Conservation (phyloP, 768 basidiomycete species). For the Mycena belliarum region DNA sequence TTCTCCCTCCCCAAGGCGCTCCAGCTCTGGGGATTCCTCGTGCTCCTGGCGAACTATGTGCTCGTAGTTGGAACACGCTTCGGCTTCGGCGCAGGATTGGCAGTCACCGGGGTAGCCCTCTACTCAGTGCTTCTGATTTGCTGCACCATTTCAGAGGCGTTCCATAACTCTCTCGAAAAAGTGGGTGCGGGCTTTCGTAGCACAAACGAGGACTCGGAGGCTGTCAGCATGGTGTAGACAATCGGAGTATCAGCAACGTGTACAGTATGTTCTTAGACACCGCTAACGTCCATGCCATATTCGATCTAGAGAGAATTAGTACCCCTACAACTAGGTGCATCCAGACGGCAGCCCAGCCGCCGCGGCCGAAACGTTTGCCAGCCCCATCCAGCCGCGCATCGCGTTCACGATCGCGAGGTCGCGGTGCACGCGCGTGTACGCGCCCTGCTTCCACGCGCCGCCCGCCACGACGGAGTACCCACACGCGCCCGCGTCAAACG, state of each 20-base stretch:
- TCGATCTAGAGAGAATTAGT: too few species aligned
- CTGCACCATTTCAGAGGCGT: too few species aligned
- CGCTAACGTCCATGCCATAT: too few species aligned
- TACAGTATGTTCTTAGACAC: too few species aligned
- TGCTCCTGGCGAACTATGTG: slow-evolving; percentile 23
- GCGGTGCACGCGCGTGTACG: slow-evolving; percentile 6
- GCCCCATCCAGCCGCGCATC: slow-evolving; percentile 8
- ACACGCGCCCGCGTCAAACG: slow-evolving; percentile 4
- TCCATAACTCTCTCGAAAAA: too few species aligned
- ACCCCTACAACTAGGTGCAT: not conserved
- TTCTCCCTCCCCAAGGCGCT: slow-evolving; percentile 56
- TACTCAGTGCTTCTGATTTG: too few species aligned
- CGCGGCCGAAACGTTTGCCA: not conserved
- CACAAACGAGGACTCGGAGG: not conserved
- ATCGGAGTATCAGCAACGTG: too few species aligned
- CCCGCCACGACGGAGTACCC: slow-evolving; percentile 7
- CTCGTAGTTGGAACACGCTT: not conserved
- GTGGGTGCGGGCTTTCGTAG: not conserved
- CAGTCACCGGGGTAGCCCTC: too few species aligned
- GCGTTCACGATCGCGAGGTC: slow-evolving; percentile 5
- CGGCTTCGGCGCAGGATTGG: too few species aligned
- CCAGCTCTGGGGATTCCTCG: slow-evolving; percentile 47
- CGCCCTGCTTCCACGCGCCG: slow-evolving; percentile 5
- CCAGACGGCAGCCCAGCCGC: slow-evolving; percentile 2
- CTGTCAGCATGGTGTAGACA: not conserved